phyloP scores from a whole-genome alignment of 805 yeast genomes.

The Lipomyces kockii region DNA sequence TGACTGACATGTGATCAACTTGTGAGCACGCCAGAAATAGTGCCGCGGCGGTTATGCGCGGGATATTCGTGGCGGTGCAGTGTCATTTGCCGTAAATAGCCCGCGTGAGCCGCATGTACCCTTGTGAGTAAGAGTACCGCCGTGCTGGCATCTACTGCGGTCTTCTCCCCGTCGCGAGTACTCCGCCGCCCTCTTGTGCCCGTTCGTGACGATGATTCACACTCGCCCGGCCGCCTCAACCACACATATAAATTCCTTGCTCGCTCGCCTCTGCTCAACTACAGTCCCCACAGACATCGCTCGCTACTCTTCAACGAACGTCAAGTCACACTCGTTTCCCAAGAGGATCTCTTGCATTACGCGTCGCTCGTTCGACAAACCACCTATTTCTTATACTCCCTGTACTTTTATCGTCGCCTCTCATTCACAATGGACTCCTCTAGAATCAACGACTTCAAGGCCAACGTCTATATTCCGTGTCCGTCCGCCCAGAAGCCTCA shows the following conservation, averaged over 20 bases:
- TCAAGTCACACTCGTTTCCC: neutral
- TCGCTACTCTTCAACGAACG: neutral
- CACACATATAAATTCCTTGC: neutral
- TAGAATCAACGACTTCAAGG: constrained; percentile 48
- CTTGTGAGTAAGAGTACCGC: neutral
- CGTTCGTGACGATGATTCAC: neutral
- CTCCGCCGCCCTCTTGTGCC: neutral
- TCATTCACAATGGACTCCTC: constrained; percentile 51
- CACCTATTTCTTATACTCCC: neutral
- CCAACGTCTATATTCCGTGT: constrained; percentile 57
- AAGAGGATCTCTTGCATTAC: neutral
- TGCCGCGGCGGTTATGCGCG: neutral
- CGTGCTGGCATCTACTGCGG: neutral
- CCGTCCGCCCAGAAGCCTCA: constrained; percentile 31
- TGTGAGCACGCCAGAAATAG: too few relatives aligned
- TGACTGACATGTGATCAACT: neutral
- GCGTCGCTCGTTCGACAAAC: neutral
- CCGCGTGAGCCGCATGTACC: neutral
- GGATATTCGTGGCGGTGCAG: neutral
- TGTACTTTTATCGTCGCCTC: neutral
- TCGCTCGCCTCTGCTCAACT: neutral
- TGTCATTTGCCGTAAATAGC: neutral
- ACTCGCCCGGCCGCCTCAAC: neutral
- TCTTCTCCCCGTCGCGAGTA: neutral
- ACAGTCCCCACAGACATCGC: neutral